Evolutionary conservation across 495 filamentous ascomycete species (phyloP).

Genomic region (Penicillium coffeae): DNA sequence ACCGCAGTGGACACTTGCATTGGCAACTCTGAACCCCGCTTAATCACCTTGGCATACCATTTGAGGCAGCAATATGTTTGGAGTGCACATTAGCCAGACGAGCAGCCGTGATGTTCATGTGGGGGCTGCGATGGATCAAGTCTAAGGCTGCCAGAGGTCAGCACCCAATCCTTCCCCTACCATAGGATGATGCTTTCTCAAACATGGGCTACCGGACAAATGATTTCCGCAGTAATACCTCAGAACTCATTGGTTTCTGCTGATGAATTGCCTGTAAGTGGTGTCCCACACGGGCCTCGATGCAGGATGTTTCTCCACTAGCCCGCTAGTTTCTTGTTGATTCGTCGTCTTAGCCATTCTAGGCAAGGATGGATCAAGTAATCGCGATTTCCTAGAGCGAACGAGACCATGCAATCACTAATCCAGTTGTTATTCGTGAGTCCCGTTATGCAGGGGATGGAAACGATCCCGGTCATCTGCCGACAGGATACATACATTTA

Average conservation of each 20-base stretch:
- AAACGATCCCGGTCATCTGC: too few species aligned
- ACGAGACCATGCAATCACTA: not conserved
- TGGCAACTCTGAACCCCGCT: too few species aligned
- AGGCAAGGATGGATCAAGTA: not conserved
- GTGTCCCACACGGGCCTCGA: too few species aligned
- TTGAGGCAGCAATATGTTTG: not conserved
- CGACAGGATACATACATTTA: not conserved
- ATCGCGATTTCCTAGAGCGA: not conserved
- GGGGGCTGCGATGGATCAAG: not conserved
- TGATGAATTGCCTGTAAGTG: too few species aligned
- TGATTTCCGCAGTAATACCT: too few species aligned
- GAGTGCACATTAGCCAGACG: not conserved
- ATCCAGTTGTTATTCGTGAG: not conserved
- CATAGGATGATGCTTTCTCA: too few species aligned
- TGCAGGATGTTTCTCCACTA: too few species aligned
- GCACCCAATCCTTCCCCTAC: not conserved
- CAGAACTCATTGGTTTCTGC: too few species aligned
- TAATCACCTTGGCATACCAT: not conserved
- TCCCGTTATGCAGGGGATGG: not conserved
- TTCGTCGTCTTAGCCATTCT: not conserved
- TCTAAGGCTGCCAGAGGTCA: not conserved
- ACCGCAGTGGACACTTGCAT: too few species aligned
- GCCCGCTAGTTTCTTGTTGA: too few species aligned
- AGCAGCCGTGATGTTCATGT: not conserved
- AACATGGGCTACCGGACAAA: too few species aligned